Evolutionary conservation across 495 filamentous ascomycete genomes (phyloP).

Genomic region (Tetracladium marchalianum): DNA sequence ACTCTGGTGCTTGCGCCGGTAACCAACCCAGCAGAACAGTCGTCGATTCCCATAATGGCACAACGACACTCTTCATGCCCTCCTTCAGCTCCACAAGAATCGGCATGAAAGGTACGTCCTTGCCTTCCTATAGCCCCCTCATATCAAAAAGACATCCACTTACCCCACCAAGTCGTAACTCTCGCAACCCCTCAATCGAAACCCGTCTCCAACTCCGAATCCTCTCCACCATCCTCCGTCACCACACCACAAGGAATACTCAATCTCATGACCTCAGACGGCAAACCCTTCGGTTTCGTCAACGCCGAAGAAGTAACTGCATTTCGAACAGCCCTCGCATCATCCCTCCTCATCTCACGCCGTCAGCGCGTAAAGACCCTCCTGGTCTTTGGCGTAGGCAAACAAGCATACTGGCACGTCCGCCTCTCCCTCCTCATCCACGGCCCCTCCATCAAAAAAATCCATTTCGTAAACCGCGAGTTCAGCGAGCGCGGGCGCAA

Average conservation of each 20-base stretch:
- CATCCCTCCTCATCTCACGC: conserved; percentile 61
- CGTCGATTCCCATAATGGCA: conserved; percentile 57
- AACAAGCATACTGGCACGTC: conserved; percentile 91
- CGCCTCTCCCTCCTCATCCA: conserved; percentile 70
- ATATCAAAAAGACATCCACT: not conserved
- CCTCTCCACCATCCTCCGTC: conserved; percentile 22
- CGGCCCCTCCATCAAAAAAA: conserved; percentile 57
- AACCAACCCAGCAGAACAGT: conserved; percentile 73
- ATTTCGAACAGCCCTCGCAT: conserved; percentile 84
- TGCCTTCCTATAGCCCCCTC: not conserved
- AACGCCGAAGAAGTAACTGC: conserved; percentile 82
- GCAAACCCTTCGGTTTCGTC: conserved; percentile 67
- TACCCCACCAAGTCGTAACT: conserved; percentile 16
- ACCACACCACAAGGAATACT: conserved; percentile 70
- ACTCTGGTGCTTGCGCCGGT: conserved; percentile 25
- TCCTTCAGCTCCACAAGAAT: conserved; percentile 41
- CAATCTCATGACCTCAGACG: conserved; percentile 55
- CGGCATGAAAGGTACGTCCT: conserved; percentile 36
- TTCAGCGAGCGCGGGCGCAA: conserved; percentile 47
- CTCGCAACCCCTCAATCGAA: conserved; percentile 17
- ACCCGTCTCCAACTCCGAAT: conserved; percentile 14
- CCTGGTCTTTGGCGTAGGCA: conserved; percentile 80
- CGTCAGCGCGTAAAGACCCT: conserved; percentile 61
- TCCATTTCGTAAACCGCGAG: conserved; percentile 71
- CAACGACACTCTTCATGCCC: conserved; percentile 90